phyloP scores from a whole-genome alignment of 2,329 filamentous ascomycete species.

The Xylariaceae sp. region DNA sequence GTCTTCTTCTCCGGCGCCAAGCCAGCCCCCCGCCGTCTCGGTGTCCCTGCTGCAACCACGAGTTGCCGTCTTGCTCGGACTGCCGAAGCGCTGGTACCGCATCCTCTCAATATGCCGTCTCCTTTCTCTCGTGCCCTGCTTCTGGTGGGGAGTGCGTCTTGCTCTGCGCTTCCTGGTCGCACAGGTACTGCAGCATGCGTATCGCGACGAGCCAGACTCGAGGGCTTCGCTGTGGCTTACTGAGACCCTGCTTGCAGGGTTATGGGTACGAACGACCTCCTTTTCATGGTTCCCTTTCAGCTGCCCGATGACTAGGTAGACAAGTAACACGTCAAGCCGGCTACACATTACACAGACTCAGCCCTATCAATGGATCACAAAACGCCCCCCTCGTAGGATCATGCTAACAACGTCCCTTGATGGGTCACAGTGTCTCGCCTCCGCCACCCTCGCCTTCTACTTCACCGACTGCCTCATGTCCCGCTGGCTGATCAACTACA shows the following conservation, averaged over 20 bases:
- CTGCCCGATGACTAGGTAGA: too few relatives aligned
- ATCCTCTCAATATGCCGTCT: conserved; percentile 69
- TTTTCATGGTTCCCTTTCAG: too few relatives aligned
- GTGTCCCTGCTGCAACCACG: conserved; percentile 62
- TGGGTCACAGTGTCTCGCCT: conserved; percentile 59
- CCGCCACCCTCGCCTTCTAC: conserved; percentile 74
- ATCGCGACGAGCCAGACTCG: conserved; percentile 35
- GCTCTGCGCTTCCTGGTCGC: conserved; percentile 63
- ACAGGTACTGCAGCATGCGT: conserved; percentile 39
- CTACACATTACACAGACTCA: background rate
- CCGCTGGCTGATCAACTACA: conserved; percentile 80
- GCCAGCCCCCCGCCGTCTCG: conserved; percentile 21
- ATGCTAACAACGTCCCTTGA: background rate
- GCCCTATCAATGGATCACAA: background rate
- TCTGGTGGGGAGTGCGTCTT: conserved; percentile 67
- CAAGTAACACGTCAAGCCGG: too few relatives aligned
- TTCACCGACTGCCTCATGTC: conserved; percentile 84
- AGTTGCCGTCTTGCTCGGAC: conserved; percentile 70
- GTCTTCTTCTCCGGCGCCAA: background rate
- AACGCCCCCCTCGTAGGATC: background rate
- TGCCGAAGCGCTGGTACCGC: conserved; percentile 67
- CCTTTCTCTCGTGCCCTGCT: conserved; percentile 63
- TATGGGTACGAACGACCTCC: conserved; percentile 13
- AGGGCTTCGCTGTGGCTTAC: conserved; percentile 53
- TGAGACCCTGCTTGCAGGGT: conserved; percentile 29